A percentile compares a stretch with the other conserved stretches of the same genome.
Conservation (phyloP, 331 rosid species). For the Rhamnella rubrinervis region DNA sequence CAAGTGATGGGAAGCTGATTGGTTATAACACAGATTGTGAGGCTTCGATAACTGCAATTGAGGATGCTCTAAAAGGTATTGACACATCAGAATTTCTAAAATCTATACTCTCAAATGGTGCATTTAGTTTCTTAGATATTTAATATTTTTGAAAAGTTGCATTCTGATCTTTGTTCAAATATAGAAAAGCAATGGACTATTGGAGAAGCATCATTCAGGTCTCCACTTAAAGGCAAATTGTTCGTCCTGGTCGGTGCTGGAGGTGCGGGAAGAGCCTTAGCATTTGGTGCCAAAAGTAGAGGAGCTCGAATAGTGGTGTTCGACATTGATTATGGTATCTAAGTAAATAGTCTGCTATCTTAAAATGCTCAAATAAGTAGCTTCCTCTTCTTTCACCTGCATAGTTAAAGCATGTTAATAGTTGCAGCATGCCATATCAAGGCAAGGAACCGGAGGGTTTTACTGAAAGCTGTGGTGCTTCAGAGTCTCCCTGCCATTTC, state of each 20-base stretch:
- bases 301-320: slow-evolving; percentile 44
- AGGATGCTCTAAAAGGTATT: slow-evolving; percentile 44
- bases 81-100: neutral
- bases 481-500: too few species aligned
- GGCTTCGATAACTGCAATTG: slow-evolving; percentile 49
- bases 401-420: neutral
- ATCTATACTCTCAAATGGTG: neutral
- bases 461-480: too few species aligned
- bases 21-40: slow-evolving; percentile 53
- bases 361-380: too few species aligned
- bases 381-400: too few species aligned
- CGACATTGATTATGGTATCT: slow-evolving; percentile 50
- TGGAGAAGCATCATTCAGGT: slow-evolving; percentile 27
- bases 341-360: neutral
- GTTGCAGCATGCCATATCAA: too few species aligned
- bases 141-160: neutral
- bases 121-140: neutral
- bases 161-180: slow-evolving; percentile 3
- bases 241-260: slow-evolving; percentile 56
- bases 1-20: slow-evolving; percentile 40
- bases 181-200: slow-evolving; percentile 32
- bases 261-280: slow-evolving; percentile 55
- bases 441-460: too few species aligned
- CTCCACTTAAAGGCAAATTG: slow-evolving; percentile 36
- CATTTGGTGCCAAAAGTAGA: slow-evolving; percentile 46